Conservation (phyloP, 208 protist genomes). For the Lotmaria passim region DNA sequence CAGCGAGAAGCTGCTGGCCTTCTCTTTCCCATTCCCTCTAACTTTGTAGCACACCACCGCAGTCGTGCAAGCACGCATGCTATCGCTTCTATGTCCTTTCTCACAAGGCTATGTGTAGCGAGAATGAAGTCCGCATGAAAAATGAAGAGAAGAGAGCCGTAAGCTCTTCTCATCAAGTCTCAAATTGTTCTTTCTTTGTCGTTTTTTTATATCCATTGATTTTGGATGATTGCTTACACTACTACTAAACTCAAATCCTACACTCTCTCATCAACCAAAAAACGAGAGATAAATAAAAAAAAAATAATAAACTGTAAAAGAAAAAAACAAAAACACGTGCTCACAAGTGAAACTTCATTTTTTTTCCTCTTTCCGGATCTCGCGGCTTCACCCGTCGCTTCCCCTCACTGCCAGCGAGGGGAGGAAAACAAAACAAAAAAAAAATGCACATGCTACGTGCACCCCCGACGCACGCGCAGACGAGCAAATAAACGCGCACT, state of each 20-base stretch:
- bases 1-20: too few species aligned
- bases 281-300: slow-evolving; percentile 4
- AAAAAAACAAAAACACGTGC: slow-evolving; percentile 5
- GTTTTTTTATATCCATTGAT: neutral
- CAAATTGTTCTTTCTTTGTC: neutral
- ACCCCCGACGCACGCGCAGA: too few species aligned
- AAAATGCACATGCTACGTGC: too few species aligned
- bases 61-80: too few species aligned
- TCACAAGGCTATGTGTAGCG: too few species aligned
- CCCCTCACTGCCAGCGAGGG: too few species aligned
- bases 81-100: too few species aligned
- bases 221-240: slow-evolving; percentile 13
- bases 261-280: neutral
- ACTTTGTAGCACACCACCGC: too few species aligned
- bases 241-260: slow-evolving; percentile 24
- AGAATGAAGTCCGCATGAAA: too few species aligned
- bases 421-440: too few species aligned
- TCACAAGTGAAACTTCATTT: neutral
- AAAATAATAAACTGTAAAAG: slow-evolving; percentile 7
- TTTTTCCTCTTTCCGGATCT: neutral
- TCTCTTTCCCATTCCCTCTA: too few species aligned
- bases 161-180: neutral
- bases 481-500: neutral
- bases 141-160: too few species aligned
- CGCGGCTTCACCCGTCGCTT: neutral